Percentiles rank a stretch among this genome's conserved stretches.
These are phyloP conservation scores for Penstemon eatonii DNA, from an alignment of 257 asterid genomes.

Conservation along the genomic window DNA sequence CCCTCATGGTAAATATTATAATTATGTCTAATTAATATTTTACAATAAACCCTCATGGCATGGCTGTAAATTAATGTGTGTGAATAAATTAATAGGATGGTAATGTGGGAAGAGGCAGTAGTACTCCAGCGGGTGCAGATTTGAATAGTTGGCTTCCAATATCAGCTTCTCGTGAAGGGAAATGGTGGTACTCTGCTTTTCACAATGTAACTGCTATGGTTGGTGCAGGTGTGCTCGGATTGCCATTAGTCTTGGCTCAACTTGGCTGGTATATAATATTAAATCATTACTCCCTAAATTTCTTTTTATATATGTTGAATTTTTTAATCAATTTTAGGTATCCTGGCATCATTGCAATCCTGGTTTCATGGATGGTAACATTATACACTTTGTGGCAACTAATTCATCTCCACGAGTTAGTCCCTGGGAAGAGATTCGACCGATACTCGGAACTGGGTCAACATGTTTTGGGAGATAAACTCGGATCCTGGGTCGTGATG, in stretches of 20 bases:
- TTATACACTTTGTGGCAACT: conserved; percentile 43
- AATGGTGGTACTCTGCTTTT: conserved; percentile 45
- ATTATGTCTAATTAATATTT: no score
- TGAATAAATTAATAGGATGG: not conserved
- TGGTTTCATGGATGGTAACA: conserved; percentile 40
- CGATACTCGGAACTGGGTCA: conserved; percentile 38
- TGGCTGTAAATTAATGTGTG: no score
- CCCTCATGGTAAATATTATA: no score
- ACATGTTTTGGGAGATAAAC: conserved; percentile 38
- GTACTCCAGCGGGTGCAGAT: conserved; percentile 14
- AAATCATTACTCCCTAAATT: no score
- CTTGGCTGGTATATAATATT: conserved; percentile 40
- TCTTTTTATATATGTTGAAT: not conserved
- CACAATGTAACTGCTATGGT: conserved; percentile 43
- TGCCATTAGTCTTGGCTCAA: conserved; percentile 38
- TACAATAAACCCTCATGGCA: conserved; percentile 16
- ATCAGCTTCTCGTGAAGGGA: conserved; percentile 42
- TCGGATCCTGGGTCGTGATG: conserved; percentile 38
- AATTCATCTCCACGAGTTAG: conserved; percentile 38
- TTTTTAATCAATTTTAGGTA: conserved; percentile 39
- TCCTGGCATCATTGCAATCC: conserved; percentile 30
- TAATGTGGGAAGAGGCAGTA: not conserved
- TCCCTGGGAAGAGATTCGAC: conserved; percentile 39
- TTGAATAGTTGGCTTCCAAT: conserved; percentile 40
- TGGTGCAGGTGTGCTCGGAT: conserved; percentile 45